Evolutionary conservation across 441 rosid species (phyloP).

Genomic region (Breynia disticha): DNA sequence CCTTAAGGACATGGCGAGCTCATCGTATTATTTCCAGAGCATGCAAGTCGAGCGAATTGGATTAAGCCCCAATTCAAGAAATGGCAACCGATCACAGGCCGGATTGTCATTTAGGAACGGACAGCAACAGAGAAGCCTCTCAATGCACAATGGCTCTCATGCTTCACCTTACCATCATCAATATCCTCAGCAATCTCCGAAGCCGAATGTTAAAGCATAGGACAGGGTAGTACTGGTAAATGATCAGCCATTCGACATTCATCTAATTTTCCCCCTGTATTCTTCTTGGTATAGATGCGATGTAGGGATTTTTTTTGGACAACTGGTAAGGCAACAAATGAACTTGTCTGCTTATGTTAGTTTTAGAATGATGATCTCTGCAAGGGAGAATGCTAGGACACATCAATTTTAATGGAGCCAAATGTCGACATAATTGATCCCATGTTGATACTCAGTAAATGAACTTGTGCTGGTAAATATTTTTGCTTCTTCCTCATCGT

Average conservation of each 20-base stretch:
- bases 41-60: conserved; percentile 55
- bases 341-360: conserved; percentile 24
- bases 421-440: too few relatives aligned
- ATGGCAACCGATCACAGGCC: conserved; percentile 31
- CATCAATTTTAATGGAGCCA: too few relatives aligned
- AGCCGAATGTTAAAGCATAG: conserved; percentile 37
- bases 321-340: conserved; percentile 22
- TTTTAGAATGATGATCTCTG: conserved; percentile 23
- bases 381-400: conserved; percentile 4
- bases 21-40: conserved; percentile 73
- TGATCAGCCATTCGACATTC: conserved; percentile 11
- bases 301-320: conserved; percentile 34
- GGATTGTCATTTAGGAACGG: conserved; percentile 60
- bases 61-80: conserved; percentile 51
- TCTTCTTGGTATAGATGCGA: conserved; percentile 26
- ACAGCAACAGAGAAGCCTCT: conserved; percentile 53
- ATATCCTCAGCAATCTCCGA: conserved; percentile 52
- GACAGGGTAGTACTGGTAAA: conserved; percentile 12
- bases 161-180: conserved; percentile 70
- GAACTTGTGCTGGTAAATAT: too few relatives aligned
- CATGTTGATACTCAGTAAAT: too few relatives aligned
- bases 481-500: too few relatives aligned
- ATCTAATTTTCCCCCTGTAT: conserved; percentile 5
- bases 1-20: conserved; percentile 90
- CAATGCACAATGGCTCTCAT: conserved; percentile 59